Evolutionary conservation across 2,329 filamentous ascomycete species (phyloP), one percentile per base, ranked within the genome.

Genomic region (Orbilia brochopaga): DNA sequence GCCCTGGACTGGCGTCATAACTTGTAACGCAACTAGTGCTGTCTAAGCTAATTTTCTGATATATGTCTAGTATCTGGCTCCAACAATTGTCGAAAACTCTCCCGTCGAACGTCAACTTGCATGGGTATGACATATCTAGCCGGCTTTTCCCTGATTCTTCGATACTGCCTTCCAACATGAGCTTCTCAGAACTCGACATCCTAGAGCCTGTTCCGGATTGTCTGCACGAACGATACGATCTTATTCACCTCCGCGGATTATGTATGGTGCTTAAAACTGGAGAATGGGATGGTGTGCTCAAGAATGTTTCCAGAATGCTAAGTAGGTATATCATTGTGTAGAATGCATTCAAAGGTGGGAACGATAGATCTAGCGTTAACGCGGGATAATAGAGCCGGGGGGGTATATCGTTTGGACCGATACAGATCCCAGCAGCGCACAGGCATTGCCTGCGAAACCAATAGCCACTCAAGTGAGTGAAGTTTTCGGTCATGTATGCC

Each of bases 371-470:
- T 7, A 19, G 7, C 7, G 4, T 23, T 23, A 51, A 48, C n/a
- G 19, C 8, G 53, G 42, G 19, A 27, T 21, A 5, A 37, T 48
- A 64, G 65, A 70, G 30, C 65, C 58, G 4, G 53, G 65, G 19
- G 65, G 59, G 1, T 58, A 70, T 23, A 19, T 70, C n/a, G 54
- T 63, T 19, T 63, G 58, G 65, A 54, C 50, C 11, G 65, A 70
- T 7, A 70, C 65, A 15, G 60, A 63, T 24, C 65, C 65, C 13
- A 58, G 53, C 17, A 51, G 65, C 19, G 53, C 46, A 1, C 58
- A 55, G 37, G 17, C 58, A 24, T 58, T 70, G 13, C 65, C 59
- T 6, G 52, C 65, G n/a, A 55, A 58, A 15, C 54, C 54, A 5
- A 46, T 53, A 1, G 58, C 65, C 2, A 32, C 11, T 23, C 44